Base-by-base conservation (phyloP, 257 asterid species). In the Cynanchum wilfordii region DNA sequence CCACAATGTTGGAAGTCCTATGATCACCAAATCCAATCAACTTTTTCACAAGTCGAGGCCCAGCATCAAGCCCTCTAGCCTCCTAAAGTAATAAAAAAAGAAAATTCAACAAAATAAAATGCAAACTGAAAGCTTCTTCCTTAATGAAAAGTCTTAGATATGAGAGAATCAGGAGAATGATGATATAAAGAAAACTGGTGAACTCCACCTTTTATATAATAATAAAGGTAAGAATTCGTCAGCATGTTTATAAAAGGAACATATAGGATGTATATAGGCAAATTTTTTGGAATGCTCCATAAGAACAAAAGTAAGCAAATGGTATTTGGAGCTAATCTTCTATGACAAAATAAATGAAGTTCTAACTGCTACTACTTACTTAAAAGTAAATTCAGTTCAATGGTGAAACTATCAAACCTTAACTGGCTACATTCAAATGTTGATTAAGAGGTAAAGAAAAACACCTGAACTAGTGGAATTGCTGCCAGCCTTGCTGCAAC, bases 51-150 rank as follows among this genome's bases (percentile, higher is more conserved):
- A 94, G 90, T 54, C 99, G 91, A 30, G 98, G 99, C 73, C 98
- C 99, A 25, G 99, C 99, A 78, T 94, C 99, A 33, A 94, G 89
- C 15, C 99, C 97, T 83, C 99, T 83, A 24, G 99, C 99, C 82
- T 94, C 99, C 99, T 91, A 80, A 22, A 76, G 66, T 16, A 60
- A 33, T 33, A n/a, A 36, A 16, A 5, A 63, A 72, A n/a, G 15
- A 51, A 24, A 29, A 62, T 33, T 17, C 1, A 40, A 42, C 51
- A 55, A 10, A 20, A 55, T 20, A 50, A 22, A 22, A 62, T 27
- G 67, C 22, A 29, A 62, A 45, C 22, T 59, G 68, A 68, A 45
- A 24, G 25, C 55, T 16, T 36, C 69, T 68, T 54, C 16, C 47
- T 68, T 13, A 50, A 3, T 17, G 25, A 51, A 30, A 66, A 10